Percentiles rank a stretch among this genome's conserved stretches.
phyloP scores from a whole-genome alignment of 108 stramenopile genomes.

The Pinguiococcus pyrenoidosus region DNA sequence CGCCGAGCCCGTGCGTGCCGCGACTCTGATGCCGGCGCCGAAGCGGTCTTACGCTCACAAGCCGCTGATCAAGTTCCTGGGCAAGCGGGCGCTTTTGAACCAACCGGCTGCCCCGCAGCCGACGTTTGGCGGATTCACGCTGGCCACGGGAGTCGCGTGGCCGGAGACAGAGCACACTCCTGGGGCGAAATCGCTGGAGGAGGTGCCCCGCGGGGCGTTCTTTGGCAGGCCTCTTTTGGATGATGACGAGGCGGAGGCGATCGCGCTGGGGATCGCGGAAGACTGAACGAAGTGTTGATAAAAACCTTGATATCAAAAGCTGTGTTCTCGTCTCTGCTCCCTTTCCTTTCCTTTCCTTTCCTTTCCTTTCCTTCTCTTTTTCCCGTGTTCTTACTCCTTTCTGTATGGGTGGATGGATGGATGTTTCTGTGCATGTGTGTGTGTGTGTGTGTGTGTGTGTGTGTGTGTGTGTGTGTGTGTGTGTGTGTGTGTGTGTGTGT shows the following conservation, averaged over 20 bases:
- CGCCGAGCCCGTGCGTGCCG: slow-evolving; percentile 4
- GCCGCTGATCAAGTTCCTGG: slow-evolving; percentile 77
- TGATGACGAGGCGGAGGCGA: slow-evolving; percentile 77
- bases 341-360: no score
- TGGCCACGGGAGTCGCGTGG: neutral
- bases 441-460: no score
- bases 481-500: no score
- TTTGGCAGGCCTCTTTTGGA: slow-evolving; percentile 64
- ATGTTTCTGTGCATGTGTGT: no score
- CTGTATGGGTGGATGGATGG: no score
- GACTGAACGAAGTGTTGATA: no score
- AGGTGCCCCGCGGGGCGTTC: slow-evolving; percentile 36
- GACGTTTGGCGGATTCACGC: slow-evolving; percentile 5
- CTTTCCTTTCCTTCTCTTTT: no score
- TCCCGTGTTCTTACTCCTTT: no score
- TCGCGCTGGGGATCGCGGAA: slow-evolving; percentile 65
- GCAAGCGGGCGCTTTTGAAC: slow-evolving; percentile 63
- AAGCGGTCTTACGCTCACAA: slow-evolving; percentile 2
- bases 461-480: no score
- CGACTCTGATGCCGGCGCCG: slow-evolving; percentile 10
- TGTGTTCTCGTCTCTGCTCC: no score
- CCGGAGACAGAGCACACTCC: neutral
- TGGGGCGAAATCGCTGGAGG: slow-evolving; percentile 1
- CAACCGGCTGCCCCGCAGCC: neutral
- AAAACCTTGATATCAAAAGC: no score